Percentiles rank a stretch among this genome's conserved stretches.
Evolutionary conservation across 768 basidiomycete species (phyloP).

Genomic region (Mycena chlorophos): DNA sequence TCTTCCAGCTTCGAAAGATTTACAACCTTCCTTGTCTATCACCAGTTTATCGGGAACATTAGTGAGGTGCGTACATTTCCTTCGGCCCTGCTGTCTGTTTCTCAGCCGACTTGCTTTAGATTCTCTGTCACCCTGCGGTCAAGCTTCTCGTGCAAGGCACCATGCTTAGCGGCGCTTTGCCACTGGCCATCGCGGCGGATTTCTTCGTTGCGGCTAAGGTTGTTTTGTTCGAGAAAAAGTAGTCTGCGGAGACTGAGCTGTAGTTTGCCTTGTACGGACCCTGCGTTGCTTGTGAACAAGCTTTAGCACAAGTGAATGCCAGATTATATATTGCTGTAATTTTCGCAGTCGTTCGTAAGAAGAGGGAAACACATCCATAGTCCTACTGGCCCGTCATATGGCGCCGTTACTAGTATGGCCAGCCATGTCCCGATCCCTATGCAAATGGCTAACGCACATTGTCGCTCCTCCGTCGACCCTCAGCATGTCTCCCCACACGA

Average conservation of each 20-base stretch:
- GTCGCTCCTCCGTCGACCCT: constrained; percentile 27
- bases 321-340: background rate
- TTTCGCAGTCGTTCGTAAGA: background rate
- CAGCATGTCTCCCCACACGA: constrained; percentile 34
- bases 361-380: background rate
- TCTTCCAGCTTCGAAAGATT: background rate
- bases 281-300: background rate
- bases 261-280: background rate
- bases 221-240: background rate
- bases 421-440: constrained; percentile 41
- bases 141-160: background rate
- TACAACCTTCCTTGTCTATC: background rate
- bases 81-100: background rate
- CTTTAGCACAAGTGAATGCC: background rate
- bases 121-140: background rate
- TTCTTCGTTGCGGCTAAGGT: background rate
- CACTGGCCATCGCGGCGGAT: background rate
- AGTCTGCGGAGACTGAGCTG: background rate
- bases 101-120: background rate
- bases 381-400: too few relatives aligned
- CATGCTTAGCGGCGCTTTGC: background rate
- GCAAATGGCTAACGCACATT: constrained; percentile 47
- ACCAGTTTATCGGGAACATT: background rate
- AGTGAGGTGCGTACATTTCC: too few relatives aligned
- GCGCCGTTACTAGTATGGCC: constrained; percentile 13